Percentiles rank a stretch among this genome's conserved stretches.
phyloP scores from a whole-genome alignment of 805 yeast species.

The Wickerhamomyces kurtzmanii region DNA sequence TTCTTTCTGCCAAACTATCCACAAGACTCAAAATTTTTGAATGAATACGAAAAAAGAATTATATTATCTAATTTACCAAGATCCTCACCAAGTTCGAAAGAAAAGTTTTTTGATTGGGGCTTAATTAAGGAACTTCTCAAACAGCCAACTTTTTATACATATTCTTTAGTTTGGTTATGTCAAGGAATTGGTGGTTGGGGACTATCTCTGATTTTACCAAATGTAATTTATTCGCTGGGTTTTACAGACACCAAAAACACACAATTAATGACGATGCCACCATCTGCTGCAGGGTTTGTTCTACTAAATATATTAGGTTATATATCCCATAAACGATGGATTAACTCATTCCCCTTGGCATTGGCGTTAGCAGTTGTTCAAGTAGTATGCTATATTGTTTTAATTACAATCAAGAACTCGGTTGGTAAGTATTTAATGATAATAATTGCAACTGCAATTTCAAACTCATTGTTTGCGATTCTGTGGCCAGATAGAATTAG shows the following conservation, averaged over 20 bases:
- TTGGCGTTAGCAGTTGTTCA: no score
- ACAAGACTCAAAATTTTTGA: conserved; percentile 9
- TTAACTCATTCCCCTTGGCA: no score
- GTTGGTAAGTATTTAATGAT: conserved; percentile 5
- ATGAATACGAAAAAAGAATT: conserved; percentile 7
- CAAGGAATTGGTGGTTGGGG: conserved; percentile 9
- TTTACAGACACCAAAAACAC: neutral
- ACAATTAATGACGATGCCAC: conserved; percentile 11
- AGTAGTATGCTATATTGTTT: no score
- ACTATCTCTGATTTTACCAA: conserved; percentile 8
- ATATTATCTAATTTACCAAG: conserved; percentile 4
- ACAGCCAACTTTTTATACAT: conserved; percentile 4
- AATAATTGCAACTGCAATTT: conserved; percentile 4
- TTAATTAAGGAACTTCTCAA: conserved; percentile 1
- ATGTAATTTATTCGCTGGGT: conserved; percentile 7
- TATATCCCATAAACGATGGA: no score
- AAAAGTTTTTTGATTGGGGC: conserved; percentile 1
- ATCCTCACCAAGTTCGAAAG: conserved; percentile 3
- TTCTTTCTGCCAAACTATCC: conserved; percentile 11
- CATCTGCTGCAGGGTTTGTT: conserved; percentile 7
- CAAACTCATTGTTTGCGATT: no score
- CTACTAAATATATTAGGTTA: no score
- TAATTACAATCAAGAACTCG: conserved; percentile 3
- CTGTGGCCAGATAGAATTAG: no score
- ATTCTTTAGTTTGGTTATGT: conserved; percentile 6